Evolutionary conservation across 2,329 filamentous ascomycete genomes (phyloP).

Genomic region (Alternaria angustiovoidea): DNA sequence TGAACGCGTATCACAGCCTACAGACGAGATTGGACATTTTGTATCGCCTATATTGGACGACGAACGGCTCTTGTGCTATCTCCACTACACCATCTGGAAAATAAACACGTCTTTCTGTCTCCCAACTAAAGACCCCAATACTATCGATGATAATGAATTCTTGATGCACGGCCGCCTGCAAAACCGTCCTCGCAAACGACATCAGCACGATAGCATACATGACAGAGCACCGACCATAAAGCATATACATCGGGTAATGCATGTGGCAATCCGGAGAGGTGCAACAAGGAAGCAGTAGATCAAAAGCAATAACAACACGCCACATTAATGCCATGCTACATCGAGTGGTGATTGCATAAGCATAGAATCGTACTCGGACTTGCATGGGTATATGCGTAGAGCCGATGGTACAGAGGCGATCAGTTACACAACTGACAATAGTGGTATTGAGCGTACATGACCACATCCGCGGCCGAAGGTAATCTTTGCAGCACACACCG

Average conservation of each 20-base stretch:
- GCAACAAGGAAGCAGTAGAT: neutral
- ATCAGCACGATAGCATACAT: neutral
- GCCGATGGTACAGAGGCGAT: neutral
- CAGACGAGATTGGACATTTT: neutral
- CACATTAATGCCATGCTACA: neutral
- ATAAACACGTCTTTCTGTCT: neutral
- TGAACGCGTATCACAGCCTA: neutral
- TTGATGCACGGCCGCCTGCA: neutral
- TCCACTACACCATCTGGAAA: neutral
- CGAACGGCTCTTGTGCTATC: neutral
- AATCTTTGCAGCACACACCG: neutral
- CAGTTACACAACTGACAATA: neutral
- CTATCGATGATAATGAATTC: neutral
- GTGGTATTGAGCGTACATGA: neutral
- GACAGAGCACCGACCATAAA: neutral
- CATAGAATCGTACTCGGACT: neutral
- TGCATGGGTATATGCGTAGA: neutral
- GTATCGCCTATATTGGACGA: neutral
- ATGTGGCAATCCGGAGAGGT: neutral
- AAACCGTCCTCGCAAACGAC: neutral
- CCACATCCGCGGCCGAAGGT: neutral
- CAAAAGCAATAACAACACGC: neutral
- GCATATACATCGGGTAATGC: neutral
- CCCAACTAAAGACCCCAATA: neutral
- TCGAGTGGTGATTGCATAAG: neutral